Evolutionary conservation across 441 rosid genomes (phyloP).

Genomic region (Geranium incanum): DNA sequence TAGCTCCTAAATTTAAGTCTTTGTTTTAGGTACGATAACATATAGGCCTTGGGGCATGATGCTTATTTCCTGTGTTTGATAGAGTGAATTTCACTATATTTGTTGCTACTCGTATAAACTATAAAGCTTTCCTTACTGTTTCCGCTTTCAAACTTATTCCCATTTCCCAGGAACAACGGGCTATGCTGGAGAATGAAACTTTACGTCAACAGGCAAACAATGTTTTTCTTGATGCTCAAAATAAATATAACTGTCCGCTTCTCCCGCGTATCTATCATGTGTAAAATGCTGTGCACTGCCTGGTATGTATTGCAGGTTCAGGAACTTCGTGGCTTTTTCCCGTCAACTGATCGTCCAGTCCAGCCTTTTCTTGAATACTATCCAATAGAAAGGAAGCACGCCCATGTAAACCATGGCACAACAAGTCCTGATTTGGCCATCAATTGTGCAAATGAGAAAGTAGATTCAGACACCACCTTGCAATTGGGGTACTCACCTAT

Average conservation of each 20-base stretch:
- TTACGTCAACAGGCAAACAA: slow-evolving; percentile 70
- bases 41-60: neutral
- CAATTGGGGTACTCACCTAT: slow-evolving; percentile 54
- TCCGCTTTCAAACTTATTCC: slow-evolving; percentile 10
- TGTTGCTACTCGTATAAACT: neutral
- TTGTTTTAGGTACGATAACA: no score
- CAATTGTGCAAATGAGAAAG: slow-evolving; percentile 37
- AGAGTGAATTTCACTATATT: neutral
- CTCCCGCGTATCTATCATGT: neutral
- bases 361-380: slow-evolving; percentile 47
- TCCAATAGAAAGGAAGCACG: slow-evolving; percentile 39
- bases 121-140: neutral
- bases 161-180: slow-evolving; percentile 55
- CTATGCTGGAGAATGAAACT: slow-evolving; percentile 81
- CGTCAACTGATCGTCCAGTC: slow-evolving; percentile 35
- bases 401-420: slow-evolving; percentile 15
- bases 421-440: slow-evolving; percentile 31
- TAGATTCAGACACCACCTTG: slow-evolving; percentile 75
- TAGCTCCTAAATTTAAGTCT: no score
- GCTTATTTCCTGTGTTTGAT: slow-evolving; percentile 12
- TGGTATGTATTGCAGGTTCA: slow-evolving; percentile 43
- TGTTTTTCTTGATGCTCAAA: slow-evolving; percentile 12
- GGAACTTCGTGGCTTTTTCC: slow-evolving; percentile 66
- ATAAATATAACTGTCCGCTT: neutral
- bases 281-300: neutral